Evolutionary conservation across 176 grass and related monocot species (phyloP), one percentile per base, ranked within the genome.

Genomic region (Elaeis guineensis): DNA sequence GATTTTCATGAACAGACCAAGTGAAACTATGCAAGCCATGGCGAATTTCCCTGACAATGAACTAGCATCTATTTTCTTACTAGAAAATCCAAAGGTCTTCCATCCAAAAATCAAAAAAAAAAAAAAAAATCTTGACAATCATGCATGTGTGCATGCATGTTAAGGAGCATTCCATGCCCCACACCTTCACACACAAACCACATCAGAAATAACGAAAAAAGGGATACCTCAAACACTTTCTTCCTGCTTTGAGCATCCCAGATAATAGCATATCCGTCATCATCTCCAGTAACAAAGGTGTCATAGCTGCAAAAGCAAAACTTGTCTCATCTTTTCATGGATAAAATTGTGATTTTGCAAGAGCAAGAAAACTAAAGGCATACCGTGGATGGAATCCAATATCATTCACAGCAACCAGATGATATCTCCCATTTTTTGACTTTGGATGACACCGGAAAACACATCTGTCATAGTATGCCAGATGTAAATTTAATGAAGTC

Each of bases 401-500:
- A 49, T 76, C 78, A 78, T 87, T 93, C 72, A 87, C 53, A 19
- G 80, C 20, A 75, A 87, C 80, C 22, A 83, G 49, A 65, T 30
- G 64, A 12, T 25, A 80, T 50, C 59, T 83, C 78, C 80, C 89
- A 17, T 79, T 62, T 80, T 57, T 68, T 58, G 77, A 92, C 53
- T 77, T 87, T 81, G 89, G 83, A 75, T 92, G 77, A 32, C 88
- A 91, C 30, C 89, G 79, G 65, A 92, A 92, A 50, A 72, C 21
- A 58, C 79, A 92, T 63, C 80, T 87, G 80, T 71, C 60, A 65
- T 14, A 44, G 35, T 44, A 44, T 14, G 1, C 11, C 35, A 44
- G 35, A 44, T 44, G 35, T 44, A 44, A 44, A 44, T 44, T 44
- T 44, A 44, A 44, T 44, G 35, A 12, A 44, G 35, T 30, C 35